Percentiles rank a stretch among this genome's conserved stretches.
Evolutionary conservation across 768 basidiomycete species (phyloP).

Genomic region (Leucocoprinus sp.): DNA sequence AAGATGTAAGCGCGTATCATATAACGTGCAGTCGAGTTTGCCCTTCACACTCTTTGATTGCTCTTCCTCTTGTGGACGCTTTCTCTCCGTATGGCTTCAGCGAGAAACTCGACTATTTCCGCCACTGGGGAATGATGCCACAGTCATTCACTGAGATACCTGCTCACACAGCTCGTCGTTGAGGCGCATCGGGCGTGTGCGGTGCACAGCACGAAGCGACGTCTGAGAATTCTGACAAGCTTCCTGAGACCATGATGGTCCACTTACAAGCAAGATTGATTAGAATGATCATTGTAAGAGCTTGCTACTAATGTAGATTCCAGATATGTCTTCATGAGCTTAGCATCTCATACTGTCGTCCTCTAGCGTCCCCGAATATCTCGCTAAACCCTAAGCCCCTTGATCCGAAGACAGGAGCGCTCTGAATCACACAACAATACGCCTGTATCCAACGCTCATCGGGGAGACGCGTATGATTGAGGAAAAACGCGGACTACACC

Average conservation of each 20-base stretch:
- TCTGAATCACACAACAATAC: constrained; percentile 59
- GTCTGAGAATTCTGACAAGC: constrained; percentile 50
- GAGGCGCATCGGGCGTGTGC: constrained; percentile 23
- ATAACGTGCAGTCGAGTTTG: neutral
- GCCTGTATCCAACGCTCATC: constrained; percentile 47
- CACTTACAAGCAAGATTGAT: constrained; percentile 74
- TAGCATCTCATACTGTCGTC: neutral
- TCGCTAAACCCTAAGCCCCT: constrained; percentile 48
- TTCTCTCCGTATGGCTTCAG: constrained; percentile 11
- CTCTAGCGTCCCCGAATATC: constrained; percentile 80
- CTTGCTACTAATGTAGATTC: constrained; percentile 53
- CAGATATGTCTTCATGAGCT: neutral
- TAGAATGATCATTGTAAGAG: constrained; percentile 79
- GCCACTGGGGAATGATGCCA: constrained; percentile 18
- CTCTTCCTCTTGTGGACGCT: neutral
- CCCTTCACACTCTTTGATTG: neutral
- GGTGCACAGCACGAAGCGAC: constrained; percentile 37
- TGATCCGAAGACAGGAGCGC: constrained; percentile 46
- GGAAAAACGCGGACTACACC: constrained; percentile 53
- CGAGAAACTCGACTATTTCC: constrained; percentile 14
- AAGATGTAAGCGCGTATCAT: neutral
- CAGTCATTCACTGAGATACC: constrained; percentile 40
- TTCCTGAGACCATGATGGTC: constrained; percentile 78
- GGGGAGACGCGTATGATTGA: no score
- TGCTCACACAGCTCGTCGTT: constrained; percentile 53